phyloP scores from a whole-genome alignment of 2,329 filamentous ascomycete species.

The Fusarium sp. region DNA sequence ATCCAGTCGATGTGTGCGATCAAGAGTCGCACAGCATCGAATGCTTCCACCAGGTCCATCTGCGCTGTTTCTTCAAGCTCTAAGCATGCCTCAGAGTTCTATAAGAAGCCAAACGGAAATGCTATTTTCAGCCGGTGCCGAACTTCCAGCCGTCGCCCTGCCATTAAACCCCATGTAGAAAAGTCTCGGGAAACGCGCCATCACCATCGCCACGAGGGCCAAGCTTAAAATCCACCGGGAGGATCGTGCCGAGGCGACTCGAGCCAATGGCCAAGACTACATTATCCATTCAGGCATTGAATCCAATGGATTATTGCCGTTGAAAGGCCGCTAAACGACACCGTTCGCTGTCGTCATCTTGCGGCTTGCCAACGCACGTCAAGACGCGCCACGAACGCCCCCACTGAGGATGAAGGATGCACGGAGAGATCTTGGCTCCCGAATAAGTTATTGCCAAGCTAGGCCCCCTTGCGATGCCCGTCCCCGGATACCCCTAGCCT shows the following conservation, averaged over 20 bases:
- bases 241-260: not conserved
- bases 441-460: conserved; percentile 1
- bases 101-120: not conserved
- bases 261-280: not conserved
- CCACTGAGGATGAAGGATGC: not conserved
- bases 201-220: not conserved
- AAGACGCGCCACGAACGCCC: conserved; percentile 6
- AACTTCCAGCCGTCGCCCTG: not conserved
- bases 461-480: too few species aligned
- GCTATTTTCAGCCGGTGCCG: not conserved
- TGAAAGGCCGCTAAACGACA: not conserved
- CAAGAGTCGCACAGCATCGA: not conserved
- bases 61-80: not conserved
- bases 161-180: not conserved
- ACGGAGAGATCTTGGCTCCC: conserved; percentile 4
- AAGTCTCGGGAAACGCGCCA: not conserved
- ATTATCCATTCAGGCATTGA: not conserved
- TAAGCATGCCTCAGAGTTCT: not conserved
- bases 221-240: not conserved
- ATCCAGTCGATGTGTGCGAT: not conserved
- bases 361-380: conserved; percentile 9
- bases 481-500: not conserved
- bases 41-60: not conserved
- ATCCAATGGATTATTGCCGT: not conserved
- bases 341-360: conserved; percentile 10